Evolutionary conservation across 2,329 filamentous ascomycete genomes (phyloP), one percentile per base, ranked within the genome.

Genomic region (Trichoderma asperellum): DNA sequence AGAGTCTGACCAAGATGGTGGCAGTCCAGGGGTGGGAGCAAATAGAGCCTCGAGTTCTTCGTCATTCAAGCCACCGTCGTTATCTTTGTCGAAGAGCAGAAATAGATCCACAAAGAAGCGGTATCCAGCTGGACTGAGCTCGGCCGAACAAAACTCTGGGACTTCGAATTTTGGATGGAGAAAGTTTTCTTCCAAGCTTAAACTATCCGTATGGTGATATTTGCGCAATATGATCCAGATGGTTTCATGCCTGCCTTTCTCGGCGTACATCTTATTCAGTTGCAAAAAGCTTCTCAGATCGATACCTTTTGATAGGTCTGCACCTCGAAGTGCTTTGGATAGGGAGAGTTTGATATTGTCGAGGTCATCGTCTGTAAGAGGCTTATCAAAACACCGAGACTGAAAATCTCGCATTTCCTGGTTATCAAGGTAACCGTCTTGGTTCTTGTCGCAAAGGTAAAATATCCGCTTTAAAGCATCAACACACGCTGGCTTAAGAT

Each of bases 31-130:
- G 0, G 96, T 97, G 0, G 96, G 96, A 1, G 94, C 92, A 80
- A 99, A 98, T 1, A 99, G 82, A 5, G 94, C 92, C 55, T 89
- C 87, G 5, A 99, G 85, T 77, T 99, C 96, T 11, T 89, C 83
- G 73, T 96, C 89, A 76, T 96, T 97, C 66, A 99, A 83, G 0
- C 95, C 96, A 3, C 96, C 96, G 76, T 99, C 96, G 73, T 97
- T 99, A 78, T 99, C 96, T 81, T 97, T 96, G 79, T 99, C 96
- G 70, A 97, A 97, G 0, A 97, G 86, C 43, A 99, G 82, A 78
- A 99, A 99, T 0, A 98, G 85, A 76, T 99, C 96, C 72, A 98
- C 95, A 75, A 99, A 97, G 83, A 99, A 99, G 24, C 95, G 90
- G 80, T 99, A 99, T 0, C 96, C 96, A 16, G 92, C 90, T 0